Conservation (phyloP, 257 asterid genomes). For the Fraxinus americana region DNA sequence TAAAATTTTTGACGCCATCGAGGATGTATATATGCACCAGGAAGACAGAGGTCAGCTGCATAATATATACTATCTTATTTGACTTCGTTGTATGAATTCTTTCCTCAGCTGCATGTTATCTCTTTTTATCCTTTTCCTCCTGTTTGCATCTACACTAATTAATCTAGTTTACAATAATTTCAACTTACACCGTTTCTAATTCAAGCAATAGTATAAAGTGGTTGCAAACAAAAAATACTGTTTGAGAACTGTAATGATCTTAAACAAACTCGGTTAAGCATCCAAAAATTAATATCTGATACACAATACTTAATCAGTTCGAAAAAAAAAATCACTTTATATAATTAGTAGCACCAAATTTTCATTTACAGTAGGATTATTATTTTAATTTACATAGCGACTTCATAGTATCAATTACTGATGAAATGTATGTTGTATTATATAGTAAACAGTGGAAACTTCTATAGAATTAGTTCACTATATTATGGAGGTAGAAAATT, state of each 20-base stretch:
- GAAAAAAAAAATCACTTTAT: background rate
- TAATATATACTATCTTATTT: background rate
- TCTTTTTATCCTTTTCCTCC: background rate
- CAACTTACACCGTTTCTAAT: constrained; percentile 9
- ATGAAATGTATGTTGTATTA: background rate
- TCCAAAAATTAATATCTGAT: background rate
- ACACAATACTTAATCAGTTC: background rate
- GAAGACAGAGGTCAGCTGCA: constrained; percentile 58
- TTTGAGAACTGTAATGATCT: background rate
- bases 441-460: background rate
- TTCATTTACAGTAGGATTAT: background rate
- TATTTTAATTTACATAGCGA: background rate
- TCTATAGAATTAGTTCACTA: background rate
- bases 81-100: constrained; percentile 11
- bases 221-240: constrained; percentile 10
- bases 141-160: background rate
- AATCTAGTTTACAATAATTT: background rate
- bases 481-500: background rate
- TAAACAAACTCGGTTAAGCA: background rate
- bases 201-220: constrained; percentile 15
- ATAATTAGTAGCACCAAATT: background rate
- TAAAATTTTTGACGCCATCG: constrained; percentile 57
- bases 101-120: background rate
- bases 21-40: constrained; percentile 51
- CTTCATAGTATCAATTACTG: background rate